Conservation (phyloP, 2,329 filamentous ascomycete species). For the Neofusicoccum ribis region DNA sequence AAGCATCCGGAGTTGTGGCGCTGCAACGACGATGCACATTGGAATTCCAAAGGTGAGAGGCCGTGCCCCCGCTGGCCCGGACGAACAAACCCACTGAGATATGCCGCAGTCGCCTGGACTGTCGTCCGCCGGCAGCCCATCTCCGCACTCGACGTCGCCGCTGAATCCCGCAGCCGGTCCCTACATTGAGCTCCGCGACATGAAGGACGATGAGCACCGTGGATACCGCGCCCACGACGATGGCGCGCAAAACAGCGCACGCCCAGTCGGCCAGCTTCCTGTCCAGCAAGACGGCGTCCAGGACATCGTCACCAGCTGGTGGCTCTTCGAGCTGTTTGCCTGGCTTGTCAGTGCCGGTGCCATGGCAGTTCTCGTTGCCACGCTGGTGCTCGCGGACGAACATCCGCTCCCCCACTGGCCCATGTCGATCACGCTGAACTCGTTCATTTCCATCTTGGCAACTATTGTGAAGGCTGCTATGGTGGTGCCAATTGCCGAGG, state of each 20-base stretch:
- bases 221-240: background rate
- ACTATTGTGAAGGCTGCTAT: conserved; percentile 34
- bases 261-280: background rate
- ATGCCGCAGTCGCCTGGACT: background rate
- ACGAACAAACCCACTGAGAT: background rate
- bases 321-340: conserved; percentile 14
- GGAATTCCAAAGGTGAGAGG: conserved; percentile 3
- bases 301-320: conserved; percentile 9
- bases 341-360: conserved; percentile 21
- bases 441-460: conserved; percentile 36
- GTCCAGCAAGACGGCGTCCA: background rate
- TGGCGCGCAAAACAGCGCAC: background rate
- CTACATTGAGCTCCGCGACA: conserved; percentile 13
- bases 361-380: conserved; percentile 17
- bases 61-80: background rate
- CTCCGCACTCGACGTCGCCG: background rate
- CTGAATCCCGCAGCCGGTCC: background rate
- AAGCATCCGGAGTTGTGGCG: conserved; percentile 4
- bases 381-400: conserved; percentile 19
- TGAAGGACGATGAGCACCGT: background rate
- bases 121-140: background rate
- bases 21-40: conserved; percentile 3
- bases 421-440: conserved; percentile 29
- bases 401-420: conserved; percentile 22
- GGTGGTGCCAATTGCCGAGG: conserved; percentile 33